These are phyloP conservation scores for Tetrahymena elliotti DNA, from an alignment of 73 alveolate species.

Conservation along the genomic window DNA sequence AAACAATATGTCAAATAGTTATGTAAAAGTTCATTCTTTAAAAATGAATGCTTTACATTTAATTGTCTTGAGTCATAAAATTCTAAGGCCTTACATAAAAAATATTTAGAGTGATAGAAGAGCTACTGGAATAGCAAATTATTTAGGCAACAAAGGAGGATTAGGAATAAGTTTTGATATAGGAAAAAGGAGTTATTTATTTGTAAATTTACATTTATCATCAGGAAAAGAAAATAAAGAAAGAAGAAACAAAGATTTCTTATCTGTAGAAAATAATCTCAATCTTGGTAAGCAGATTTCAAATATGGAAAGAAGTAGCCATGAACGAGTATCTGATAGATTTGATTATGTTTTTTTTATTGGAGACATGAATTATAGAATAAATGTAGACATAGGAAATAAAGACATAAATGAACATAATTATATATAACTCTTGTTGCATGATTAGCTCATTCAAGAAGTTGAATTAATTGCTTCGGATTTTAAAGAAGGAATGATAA, in stretches of 20 bases:
- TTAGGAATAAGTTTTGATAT: constrained; percentile 66
- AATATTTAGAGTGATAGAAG: constrained; percentile 55
- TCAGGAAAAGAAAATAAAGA: constrained; percentile 63
- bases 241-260: constrained; percentile 62
- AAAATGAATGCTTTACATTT: constrained; percentile 71
- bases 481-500: constrained; percentile 72
- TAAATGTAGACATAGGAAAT: constrained; percentile 43
- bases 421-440: constrained; percentile 17
- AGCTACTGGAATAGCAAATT: constrained; percentile 74
- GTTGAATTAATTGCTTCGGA: constrained; percentile 24
- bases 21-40: constrained; percentile 47
- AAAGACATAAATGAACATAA: constrained; percentile 29
- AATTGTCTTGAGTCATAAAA: constrained; percentile 48
- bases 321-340: constrained; percentile 24
- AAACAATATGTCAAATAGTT: constrained; percentile 49
- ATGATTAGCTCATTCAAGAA: constrained; percentile 1
- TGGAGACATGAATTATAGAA: constrained; percentile 83
- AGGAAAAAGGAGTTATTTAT: constrained; percentile 53
- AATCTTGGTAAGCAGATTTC: background rate
- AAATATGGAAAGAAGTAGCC: background rate
- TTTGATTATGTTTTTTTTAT: constrained; percentile 70
- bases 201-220: constrained; percentile 71
- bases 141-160: constrained; percentile 84
- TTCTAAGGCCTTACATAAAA: constrained; percentile 44
- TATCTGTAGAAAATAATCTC: constrained; percentile 49